phyloP scores from a whole-genome alignment of 805 yeast genomes.

The Kurtzmaniella cleridarum region DNA sequence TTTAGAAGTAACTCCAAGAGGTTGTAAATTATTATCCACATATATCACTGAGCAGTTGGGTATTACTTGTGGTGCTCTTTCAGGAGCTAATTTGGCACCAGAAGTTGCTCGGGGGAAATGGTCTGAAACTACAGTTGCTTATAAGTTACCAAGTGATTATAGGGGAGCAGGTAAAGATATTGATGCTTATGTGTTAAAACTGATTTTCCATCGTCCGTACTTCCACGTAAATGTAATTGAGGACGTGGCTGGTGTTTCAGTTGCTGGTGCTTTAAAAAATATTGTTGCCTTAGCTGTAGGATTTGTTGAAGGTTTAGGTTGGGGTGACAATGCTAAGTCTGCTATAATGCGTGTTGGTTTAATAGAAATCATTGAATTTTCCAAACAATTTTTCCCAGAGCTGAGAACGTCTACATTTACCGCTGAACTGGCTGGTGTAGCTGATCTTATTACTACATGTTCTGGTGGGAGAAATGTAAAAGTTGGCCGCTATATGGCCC shows the following conservation, averaged over 20 bases:
- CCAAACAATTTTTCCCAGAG: constrained; percentile 62
- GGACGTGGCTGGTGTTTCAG: constrained; percentile 93
- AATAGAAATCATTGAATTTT: constrained; percentile 79
- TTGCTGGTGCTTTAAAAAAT: constrained; percentile 96
- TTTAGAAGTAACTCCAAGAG: constrained; percentile 78
- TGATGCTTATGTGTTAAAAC: constrained; percentile 66
- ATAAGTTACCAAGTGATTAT: constrained; percentile 66
- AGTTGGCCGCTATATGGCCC: constrained; percentile 83
- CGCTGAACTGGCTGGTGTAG: constrained; percentile 95
- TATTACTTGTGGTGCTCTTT: constrained; percentile 89
- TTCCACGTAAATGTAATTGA: constrained; percentile 92
- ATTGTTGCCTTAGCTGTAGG: constrained; percentile 96
- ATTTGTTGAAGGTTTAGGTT: constrained; percentile 93
- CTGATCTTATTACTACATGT: constrained; percentile 96
- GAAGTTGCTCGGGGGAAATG: constrained; percentile 94
- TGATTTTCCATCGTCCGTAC: constrained; percentile 93
- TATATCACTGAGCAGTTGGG: constrained; percentile 77
- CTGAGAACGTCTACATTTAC: constrained; percentile 78
- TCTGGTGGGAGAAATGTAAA: constrained; percentile 95
- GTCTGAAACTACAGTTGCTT: constrained; percentile 98
- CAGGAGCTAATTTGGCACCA: constrained; percentile 96
- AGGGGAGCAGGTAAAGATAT: constrained; percentile 64
- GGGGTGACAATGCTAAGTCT: constrained; percentile 99
- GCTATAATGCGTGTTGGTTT: constrained; percentile 96
- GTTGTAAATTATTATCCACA: constrained; percentile 78